Evolutionary conservation across 2,329 filamentous ascomycete species (phyloP).

Genomic region (Lasiodiplodia hormozganensis): DNA sequence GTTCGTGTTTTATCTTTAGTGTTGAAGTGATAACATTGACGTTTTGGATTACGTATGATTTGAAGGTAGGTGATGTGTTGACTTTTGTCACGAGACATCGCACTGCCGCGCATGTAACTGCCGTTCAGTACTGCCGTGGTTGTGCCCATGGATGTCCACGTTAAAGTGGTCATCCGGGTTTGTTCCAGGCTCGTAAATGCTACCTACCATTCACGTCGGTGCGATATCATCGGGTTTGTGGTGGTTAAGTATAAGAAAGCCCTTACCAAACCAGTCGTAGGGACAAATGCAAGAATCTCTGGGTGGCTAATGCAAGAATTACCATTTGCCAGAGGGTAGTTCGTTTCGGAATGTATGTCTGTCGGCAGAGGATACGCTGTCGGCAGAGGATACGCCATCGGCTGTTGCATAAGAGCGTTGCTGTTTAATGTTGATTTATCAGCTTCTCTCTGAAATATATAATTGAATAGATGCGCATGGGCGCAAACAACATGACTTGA

Average conservation of each 20-base stretch:
- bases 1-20: too few species aligned
- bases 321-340: not conserved
- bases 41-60: too few species aligned
- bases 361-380: not conserved
- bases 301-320: not conserved
- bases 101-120: too few species aligned
- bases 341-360: not conserved
- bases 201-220: too few species aligned
- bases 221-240: not conserved
- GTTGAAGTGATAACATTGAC: too few species aligned
- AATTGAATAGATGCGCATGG: not conserved
- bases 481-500: not conserved
- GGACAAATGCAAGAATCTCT: not conserved
- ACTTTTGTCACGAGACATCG: too few species aligned
- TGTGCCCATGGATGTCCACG: too few species aligned
- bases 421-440: not conserved
- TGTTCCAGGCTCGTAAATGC: too few species aligned
- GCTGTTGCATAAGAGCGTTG: not conserved
- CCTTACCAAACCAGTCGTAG: not conserved
- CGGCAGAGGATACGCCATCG: not conserved
- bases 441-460: not conserved
- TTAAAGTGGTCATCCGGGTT: too few species aligned
- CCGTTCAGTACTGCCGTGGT: too few species aligned
- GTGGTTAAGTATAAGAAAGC: too few species aligned
- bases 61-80: too few species aligned